Evolutionary conservation across 2,329 filamentous ascomycete species (phyloP), one percentile per base, ranked within the genome.

Genomic region (Exophiala sideris): DNA sequence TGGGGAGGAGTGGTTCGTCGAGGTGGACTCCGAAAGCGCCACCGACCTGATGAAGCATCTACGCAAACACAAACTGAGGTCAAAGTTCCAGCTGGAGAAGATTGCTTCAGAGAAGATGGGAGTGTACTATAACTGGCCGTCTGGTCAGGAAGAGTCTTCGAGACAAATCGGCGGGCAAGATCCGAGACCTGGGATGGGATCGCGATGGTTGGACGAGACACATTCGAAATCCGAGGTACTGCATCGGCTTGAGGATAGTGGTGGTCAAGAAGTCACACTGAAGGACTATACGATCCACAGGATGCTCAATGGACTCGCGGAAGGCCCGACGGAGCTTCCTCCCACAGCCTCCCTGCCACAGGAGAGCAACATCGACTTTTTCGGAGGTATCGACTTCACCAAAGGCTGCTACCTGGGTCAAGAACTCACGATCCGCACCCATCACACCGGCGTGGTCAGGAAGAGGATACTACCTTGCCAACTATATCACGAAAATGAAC

Each of bases 321-420:
- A 99, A 73, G 92, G 94, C 1, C 88, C 89, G 67, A 69, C 74
- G 12, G 94, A 99, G 75, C 85, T 99, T 16, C 69, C 82, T 5
- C 74, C 79, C 54, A 87, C 87, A 60, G 75, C 79, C 14, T 85
- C 90, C 0, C 76, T 99, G 50, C 92, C 94, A 1, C 86, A 91
- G 70, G 92, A 97, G 72, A 86, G 80, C 67, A 96, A 96, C 69
- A 80, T 97, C 68, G 94, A 99, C 71, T 74, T 89, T 56, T 89
- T 89, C 79, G 81, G 82, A 45, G 94, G 84, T 21, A 86, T 99
- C 62, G 89, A 96, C 72, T 99, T 94, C 75, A 84, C 84, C 67
- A 99, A 99, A 75, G 94, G 94, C 6, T 99, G 94, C 73, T 99
- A 99, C 71, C 84, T 97, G 6, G 94, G 94, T 0, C 94, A 99